These are phyloP conservation scores for Phytophthora agathidicida DNA, from an alignment of 352 stramenopile genomes.

Conservation along the genomic window DNA sequence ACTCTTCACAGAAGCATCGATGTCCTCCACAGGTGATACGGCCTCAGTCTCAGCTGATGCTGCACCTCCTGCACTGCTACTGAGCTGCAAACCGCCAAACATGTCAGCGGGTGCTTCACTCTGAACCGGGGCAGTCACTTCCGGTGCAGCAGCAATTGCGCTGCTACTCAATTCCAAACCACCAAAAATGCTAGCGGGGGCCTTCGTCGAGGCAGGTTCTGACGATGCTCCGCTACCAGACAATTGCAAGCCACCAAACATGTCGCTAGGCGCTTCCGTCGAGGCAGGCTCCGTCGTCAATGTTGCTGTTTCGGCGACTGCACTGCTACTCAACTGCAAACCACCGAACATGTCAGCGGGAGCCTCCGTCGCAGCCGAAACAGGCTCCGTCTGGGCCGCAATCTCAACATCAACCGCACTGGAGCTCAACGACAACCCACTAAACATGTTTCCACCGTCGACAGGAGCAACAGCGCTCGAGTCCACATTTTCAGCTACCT, in stretches of 20 bases:
- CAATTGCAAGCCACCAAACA: constrained; percentile 32
- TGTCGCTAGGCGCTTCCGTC: constrained; percentile 9
- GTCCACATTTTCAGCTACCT: constrained; percentile 1
- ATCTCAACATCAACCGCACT: constrained; percentile 2
- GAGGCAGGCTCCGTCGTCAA: background rate
- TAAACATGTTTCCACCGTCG: constrained; percentile 25
- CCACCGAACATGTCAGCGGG: constrained; percentile 12
- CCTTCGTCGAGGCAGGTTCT: background rate
- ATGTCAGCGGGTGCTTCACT: background rate
- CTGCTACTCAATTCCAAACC: constrained; percentile 18
- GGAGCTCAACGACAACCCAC: constrained; percentile 30
- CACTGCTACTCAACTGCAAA: constrained; percentile 19
- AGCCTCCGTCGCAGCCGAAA: constrained; percentile 2
- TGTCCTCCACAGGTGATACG: background rate
- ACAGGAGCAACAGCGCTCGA: constrained; percentile 3
- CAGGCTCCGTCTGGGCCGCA: background rate
- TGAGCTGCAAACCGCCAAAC: constrained; percentile 12
- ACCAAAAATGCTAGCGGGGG: constrained; percentile 15
- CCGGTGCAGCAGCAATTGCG: background rate
- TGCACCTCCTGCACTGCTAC: background rate
- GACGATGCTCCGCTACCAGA: constrained; percentile 2
- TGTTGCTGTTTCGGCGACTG: background rate
- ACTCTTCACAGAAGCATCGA: constrained; percentile 16
- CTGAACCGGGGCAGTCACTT: background rate
- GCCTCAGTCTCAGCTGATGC: constrained; percentile 9